Percentiles rank a stretch among this genome's conserved stretches.
phyloP scores from a whole-genome alignment of 108 stramenopile species.

The Bacterosira constricta region DNA sequence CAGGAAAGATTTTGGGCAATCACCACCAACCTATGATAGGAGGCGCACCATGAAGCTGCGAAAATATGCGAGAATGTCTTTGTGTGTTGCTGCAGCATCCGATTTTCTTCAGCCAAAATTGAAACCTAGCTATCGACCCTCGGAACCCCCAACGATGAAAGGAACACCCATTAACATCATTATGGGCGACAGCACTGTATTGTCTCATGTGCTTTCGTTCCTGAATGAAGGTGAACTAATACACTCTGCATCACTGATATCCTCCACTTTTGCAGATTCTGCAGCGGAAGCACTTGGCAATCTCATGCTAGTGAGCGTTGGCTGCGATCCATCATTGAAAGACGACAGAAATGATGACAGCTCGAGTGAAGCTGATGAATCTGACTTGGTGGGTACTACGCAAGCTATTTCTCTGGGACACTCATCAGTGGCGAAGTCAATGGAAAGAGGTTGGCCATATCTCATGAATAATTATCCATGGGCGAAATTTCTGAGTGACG shows the following conservation, averaged over 20 bases:
- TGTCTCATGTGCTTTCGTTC: slow-evolving; percentile 58
- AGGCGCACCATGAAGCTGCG: slow-evolving; percentile 33
- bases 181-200: slow-evolving; percentile 17
- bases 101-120: slow-evolving; percentile 25
- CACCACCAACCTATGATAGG: neutral
- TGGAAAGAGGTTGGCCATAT: slow-evolving; percentile 66
- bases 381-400: slow-evolving; percentile 17
- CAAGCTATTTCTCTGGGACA: neutral
- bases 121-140: slow-evolving; percentile 20
- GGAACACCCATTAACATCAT: neutral
- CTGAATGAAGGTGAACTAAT: slow-evolving; percentile 72
- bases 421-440: slow-evolving; percentile 34
- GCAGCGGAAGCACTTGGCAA: slow-evolving; percentile 69
- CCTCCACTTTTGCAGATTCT: slow-evolving; percentile 76
- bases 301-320: slow-evolving; percentile 76
- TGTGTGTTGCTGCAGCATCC: slow-evolving; percentile 37
- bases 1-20: slow-evolving; percentile 1
- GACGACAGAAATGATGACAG: slow-evolving; percentile 32
- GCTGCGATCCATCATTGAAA: slow-evolving; percentile 52
- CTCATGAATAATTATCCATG: slow-evolving; percentile 67
- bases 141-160: slow-evolving; percentile 29
- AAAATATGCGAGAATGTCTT: slow-evolving; percentile 43
- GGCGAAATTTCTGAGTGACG: slow-evolving; percentile 87
- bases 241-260: slow-evolving; percentile 61
- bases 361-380: slow-evolving; percentile 40